A percentile compares a stretch with the other conserved stretches of the same genome.
phyloP scores from a whole-genome alignment of 2,329 filamentous ascomycete species.

The Microcyclospora pomicola region DNA sequence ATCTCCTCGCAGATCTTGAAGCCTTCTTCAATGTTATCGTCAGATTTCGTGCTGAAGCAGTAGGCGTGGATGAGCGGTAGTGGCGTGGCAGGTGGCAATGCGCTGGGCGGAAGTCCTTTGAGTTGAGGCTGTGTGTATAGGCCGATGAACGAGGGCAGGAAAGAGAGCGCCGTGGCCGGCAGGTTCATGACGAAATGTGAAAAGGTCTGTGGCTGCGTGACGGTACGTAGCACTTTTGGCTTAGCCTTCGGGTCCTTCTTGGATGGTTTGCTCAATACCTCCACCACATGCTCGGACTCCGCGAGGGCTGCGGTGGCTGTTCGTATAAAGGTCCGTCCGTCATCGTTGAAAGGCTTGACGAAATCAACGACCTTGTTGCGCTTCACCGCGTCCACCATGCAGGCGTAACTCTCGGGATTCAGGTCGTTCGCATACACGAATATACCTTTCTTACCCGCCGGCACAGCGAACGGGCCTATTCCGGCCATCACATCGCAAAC shows the following conservation, averaged over 20 bases:
- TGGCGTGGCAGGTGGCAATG: slow-evolving; percentile 18
- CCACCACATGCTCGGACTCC: slow-evolving; percentile 38
- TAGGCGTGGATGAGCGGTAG: slow-evolving; percentile 86
- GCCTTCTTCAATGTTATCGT: slow-evolving; percentile 51
- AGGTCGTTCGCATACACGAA: slow-evolving; percentile 97
- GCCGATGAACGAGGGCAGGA: slow-evolving; percentile 64
- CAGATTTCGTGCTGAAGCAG: slow-evolving; percentile 76
- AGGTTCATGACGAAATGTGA: slow-evolving; percentile 98
- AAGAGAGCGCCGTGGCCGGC: slow-evolving; percentile 75
- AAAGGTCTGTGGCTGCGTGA: slow-evolving; percentile 55
- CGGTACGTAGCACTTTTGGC: slow-evolving; percentile 23
- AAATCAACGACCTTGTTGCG: slow-evolving; percentile 66
- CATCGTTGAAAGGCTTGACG: slow-evolving; percentile 66
- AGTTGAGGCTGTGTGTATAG: slow-evolving; percentile 41
- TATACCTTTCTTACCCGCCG: slow-evolving; percentile 75
- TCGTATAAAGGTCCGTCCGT: slow-evolving; percentile 70
- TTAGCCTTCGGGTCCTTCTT: slow-evolving; percentile 14
- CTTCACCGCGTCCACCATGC: slow-evolving; percentile 53
- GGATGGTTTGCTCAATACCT: slow-evolving; percentile 24
- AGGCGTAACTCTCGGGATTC: slow-evolving; percentile 74
- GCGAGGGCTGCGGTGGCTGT: slow-evolving; percentile 47
- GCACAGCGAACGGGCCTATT: slow-evolving; percentile 87
- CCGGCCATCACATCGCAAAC: slow-evolving; percentile 96
- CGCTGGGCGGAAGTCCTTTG: slow-evolving; percentile 16
- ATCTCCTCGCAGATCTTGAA: slow-evolving; percentile 53